Percentiles rank a stretch among this genome's conserved stretches.
Conservation (phyloP, 768 basidiomycete species). For the Gyrodon lividus region DNA sequence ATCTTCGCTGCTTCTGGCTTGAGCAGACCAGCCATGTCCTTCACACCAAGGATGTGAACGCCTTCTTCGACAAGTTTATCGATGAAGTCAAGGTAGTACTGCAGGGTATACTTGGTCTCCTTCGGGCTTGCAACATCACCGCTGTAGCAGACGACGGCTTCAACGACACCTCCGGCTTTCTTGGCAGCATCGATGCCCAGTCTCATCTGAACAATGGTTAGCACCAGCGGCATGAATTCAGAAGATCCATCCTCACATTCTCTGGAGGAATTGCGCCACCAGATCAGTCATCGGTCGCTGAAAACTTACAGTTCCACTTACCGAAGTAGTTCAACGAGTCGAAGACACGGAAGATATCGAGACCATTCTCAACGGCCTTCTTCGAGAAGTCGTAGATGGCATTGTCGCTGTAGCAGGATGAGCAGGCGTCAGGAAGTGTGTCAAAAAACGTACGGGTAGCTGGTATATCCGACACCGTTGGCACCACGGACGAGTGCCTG, state of each 20-base stretch:
- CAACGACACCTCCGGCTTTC: constrained; percentile 98
- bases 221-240: not conserved
- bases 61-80: constrained; percentile 91
- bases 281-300: not conserved
- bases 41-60: constrained; percentile 95
- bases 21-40: constrained; percentile 97
- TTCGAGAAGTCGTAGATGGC: constrained; percentile 99
- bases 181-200: constrained; percentile 99
- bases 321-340: constrained; percentile 99
- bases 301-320: constrained; percentile 33
- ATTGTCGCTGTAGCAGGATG: constrained; percentile 65
- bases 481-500: constrained; percentile 98
- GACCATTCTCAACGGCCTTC: constrained; percentile 98
- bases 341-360: constrained; percentile 99
- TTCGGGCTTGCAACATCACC: constrained; percentile 94
- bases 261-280: constrained; percentile 41
- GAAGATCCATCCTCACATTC: constrained; percentile 50
- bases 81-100: constrained; percentile 97
- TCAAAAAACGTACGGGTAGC: constrained; percentile 75
- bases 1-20: constrained; percentile 92
- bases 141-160: constrained; percentile 97
- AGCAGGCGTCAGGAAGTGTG: not conserved
- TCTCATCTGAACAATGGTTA: constrained; percentile 64
- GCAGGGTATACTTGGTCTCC: constrained; percentile 94
- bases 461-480: constrained; percentile 98